Percentiles rank a stretch among this genome's conserved stretches.
phyloP scores from a whole-genome alignment of 257 asterid genomes.

The Oldenlandia corymbosa region DNA sequence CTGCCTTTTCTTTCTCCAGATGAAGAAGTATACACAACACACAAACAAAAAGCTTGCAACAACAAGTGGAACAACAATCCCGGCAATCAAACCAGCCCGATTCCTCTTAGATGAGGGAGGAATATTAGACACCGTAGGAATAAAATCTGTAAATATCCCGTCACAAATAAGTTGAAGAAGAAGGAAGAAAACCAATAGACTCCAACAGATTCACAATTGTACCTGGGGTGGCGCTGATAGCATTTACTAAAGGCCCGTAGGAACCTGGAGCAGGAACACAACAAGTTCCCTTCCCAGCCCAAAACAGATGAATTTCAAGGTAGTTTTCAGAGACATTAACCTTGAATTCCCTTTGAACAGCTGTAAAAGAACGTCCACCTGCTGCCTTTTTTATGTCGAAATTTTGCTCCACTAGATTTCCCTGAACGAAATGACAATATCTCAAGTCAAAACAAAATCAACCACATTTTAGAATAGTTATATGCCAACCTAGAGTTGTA shows the following conservation, averaged over 20 bases:
- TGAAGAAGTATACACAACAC: background rate
- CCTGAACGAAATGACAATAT: constrained; percentile 34
- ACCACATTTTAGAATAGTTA: background rate
- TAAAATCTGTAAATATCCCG: constrained; percentile 40
- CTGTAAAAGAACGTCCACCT: constrained; percentile 39
- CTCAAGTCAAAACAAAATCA: constrained; percentile 1
- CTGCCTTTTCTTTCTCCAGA: constrained; percentile 38
- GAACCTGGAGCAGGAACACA: constrained; percentile 62
- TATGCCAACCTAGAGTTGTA: background rate
- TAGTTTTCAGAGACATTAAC: constrained; percentile 56
- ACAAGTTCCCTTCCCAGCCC: constrained; percentile 94
- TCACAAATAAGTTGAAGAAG: background rate
- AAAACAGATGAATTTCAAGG: constrained; percentile 73
- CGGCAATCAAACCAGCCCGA: constrained; percentile 53
- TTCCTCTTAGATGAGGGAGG: constrained; percentile 38
- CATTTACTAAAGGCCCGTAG: constrained; percentile 75
- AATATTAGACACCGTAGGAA: constrained; percentile 44
- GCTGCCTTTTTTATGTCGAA: constrained; percentile 64
- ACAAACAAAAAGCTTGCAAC: constrained; percentile 19
- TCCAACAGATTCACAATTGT: constrained; percentile 8
- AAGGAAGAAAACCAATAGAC: background rate
- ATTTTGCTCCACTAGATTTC: constrained; percentile 41
- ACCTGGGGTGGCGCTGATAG: constrained; percentile 74
- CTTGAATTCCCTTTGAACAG: constrained; percentile 34
- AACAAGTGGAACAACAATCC: constrained; percentile 45